Conservation (phyloP, 306 rosid species). For the Cucumis hystrix region DNA sequence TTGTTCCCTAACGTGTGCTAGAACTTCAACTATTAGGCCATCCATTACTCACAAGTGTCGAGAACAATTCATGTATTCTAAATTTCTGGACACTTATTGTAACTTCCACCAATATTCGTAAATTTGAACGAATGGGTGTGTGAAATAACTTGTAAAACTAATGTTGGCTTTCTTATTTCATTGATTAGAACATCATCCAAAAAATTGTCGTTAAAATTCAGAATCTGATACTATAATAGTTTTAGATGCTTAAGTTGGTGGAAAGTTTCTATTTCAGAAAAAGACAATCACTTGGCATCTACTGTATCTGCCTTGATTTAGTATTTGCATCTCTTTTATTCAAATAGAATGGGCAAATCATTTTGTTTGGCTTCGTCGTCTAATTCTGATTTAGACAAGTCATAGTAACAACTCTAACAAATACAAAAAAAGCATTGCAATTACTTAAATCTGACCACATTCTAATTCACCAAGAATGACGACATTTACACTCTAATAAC, state of each 20-base stretch:
- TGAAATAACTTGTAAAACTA: background rate
- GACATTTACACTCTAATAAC: background rate
- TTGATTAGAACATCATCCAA: background rate
- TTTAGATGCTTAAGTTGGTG: background rate
- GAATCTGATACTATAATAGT: too few relatives aligned
- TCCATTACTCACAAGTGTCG: too few relatives aligned
- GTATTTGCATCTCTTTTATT: too few relatives aligned
- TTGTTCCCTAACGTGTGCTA: too few relatives aligned
- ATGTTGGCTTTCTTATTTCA: background rate
- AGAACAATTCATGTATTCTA: too few relatives aligned
- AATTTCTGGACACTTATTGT: too few relatives aligned
- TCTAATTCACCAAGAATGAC: background rate
- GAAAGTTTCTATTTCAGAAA: background rate
- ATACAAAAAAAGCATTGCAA: background rate
- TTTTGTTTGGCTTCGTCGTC: background rate
- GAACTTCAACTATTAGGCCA: too few relatives aligned
- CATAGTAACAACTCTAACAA: background rate
- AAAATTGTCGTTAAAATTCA: too few relatives aligned
- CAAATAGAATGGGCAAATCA: background rate
- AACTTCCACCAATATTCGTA: too few relatives aligned
- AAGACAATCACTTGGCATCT: background rate
- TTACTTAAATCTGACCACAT: background rate
- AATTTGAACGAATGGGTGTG: too few relatives aligned
- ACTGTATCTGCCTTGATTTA: background rate
- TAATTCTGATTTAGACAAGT: background rate